These are phyloP conservation scores for Pichia thaimueangensis DNA, from an alignment of 805 yeast species.

Conservation along the genomic window DNA sequence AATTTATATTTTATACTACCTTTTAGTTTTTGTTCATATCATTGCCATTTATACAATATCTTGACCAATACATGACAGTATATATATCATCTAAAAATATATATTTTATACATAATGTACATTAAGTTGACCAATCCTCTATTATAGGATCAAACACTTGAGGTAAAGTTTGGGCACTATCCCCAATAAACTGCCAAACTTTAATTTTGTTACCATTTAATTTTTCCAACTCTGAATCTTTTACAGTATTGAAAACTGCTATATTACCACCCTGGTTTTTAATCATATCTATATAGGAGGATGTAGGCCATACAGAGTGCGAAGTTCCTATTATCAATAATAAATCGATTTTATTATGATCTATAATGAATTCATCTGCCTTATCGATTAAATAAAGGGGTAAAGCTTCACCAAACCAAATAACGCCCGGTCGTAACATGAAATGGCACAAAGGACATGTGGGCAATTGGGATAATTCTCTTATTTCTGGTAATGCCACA, in stretches of 20 bases:
- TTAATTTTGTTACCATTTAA: constrained; percentile 31
- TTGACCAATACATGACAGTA: no score
- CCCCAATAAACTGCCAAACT: constrained; percentile 72
- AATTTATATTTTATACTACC: background rate
- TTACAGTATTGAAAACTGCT: constrained; percentile 76
- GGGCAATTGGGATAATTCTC: constrained; percentile 49
- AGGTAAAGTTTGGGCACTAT: constrained; percentile 69
- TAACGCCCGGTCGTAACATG: constrained; percentile 79
- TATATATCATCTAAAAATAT: background rate
- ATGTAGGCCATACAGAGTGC: constrained; percentile 86
- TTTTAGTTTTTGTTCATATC: no score
- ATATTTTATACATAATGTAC: background rate
- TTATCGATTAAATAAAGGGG: constrained; percentile 55
- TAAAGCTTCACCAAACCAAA: constrained; percentile 91
- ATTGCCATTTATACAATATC: no score
- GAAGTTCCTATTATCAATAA: constrained; percentile 82
- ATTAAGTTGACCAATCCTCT: background rate
- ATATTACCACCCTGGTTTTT: constrained; percentile 68
- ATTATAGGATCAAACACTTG: constrained; percentile 48
- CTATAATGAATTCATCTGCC: constrained; percentile 65
- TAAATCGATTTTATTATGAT: constrained; percentile 55
- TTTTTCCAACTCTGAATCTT: constrained; percentile 39
- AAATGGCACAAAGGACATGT: constrained; percentile 73
- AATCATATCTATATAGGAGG: constrained; percentile 80
- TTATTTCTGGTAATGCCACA: constrained; percentile 31